Evolutionary conservation across 1,139 yeast genomes (phyloP).

Genomic region (Pichia sp.): DNA sequence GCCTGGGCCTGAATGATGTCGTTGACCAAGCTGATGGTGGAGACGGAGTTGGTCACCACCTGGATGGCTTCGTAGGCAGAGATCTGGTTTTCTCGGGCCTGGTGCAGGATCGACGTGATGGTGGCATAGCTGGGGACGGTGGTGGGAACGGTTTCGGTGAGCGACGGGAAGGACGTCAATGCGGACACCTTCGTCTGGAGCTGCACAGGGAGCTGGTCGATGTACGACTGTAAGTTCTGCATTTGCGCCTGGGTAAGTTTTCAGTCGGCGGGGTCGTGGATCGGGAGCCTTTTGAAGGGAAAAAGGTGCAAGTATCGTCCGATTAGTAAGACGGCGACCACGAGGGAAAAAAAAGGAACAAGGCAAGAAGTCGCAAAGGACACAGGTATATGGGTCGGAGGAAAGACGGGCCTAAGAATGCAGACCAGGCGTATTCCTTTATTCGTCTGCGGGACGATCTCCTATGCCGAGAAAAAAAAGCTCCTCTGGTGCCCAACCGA

Average conservation of each 20-base stretch:
- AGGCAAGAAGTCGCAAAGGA: too few relatives aligned
- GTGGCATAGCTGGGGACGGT: constrained; percentile 16
- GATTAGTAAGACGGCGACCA: too few relatives aligned
- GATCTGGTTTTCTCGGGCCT: constrained; percentile 12
- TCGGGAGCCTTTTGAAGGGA: too few relatives aligned
- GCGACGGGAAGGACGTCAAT: constrained; percentile 12
- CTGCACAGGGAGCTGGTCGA: background rate
- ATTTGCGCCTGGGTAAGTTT: background rate
- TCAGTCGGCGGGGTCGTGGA: too few relatives aligned
- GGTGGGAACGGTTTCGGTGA: constrained; percentile 20
- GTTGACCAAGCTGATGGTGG: constrained; percentile 25
- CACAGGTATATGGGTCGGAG: too few relatives aligned
- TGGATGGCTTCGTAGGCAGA: constrained; percentile 15
- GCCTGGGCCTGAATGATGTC: constrained; percentile 37
- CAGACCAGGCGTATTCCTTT: too few relatives aligned
- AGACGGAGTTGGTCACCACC: constrained; percentile 26
- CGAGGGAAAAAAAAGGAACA: too few relatives aligned
- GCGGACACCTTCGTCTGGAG: constrained; percentile 2
- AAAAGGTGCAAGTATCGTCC: too few relatives aligned
- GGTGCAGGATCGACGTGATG: constrained; percentile 19
- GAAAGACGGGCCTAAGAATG: too few relatives aligned
- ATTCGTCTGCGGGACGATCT: background rate
- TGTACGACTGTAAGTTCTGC: background rate
- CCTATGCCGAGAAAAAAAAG: background rate
- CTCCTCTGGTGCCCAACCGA: too few relatives aligned